Conservation (phyloP, 306 rosid genomes). For the Fragaria nilgerrensis region DNA sequence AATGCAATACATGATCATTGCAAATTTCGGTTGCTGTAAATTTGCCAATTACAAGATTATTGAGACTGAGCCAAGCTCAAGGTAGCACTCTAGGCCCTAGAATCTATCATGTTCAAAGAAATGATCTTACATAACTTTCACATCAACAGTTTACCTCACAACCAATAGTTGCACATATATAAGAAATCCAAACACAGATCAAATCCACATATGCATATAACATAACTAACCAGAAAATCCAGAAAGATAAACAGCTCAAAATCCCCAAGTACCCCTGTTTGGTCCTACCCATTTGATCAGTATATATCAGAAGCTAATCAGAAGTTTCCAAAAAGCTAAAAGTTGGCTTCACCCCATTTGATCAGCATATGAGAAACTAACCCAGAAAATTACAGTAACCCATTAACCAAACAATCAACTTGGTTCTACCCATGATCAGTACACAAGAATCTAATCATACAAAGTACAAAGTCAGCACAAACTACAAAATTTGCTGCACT, state of each 20-base stretch:
- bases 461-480: neutral
- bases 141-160: neutral
- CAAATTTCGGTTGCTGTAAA: neutral
- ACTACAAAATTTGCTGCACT: neutral
- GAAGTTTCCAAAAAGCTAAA: neutral
- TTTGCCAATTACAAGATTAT: neutral
- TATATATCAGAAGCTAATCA: neutral
- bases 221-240: neutral
- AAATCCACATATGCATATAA: neutral
- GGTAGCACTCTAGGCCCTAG: neutral
- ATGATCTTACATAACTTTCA: neutral
- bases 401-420: neutral
- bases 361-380: neutral
- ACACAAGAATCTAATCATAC: neutral
- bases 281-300: neutral
- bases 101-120: neutral
- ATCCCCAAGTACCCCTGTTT: neutral
- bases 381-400: neutral
- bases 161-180: neutral
- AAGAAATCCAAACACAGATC: neutral
- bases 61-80: neutral
- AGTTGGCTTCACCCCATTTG: neutral
- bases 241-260: neutral
- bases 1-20: neutral
- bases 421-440: constrained; percentile 1